Conservation (phyloP, 1,284 basidiomycete species). For the Moesziomyces parantarcticus region DNA sequence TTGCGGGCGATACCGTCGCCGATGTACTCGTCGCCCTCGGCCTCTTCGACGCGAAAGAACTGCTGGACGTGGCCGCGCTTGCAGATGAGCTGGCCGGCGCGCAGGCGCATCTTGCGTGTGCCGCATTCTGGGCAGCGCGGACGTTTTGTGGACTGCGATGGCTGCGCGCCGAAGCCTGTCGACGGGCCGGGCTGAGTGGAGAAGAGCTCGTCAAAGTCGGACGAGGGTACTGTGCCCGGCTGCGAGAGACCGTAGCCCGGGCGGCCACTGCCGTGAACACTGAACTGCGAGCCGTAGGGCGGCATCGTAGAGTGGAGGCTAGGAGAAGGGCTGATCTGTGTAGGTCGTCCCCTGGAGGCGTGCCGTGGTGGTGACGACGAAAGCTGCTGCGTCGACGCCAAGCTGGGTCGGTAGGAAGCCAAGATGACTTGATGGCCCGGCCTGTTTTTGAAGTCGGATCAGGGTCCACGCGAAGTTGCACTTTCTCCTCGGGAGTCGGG, state of each 20-base stretch:
- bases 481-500: too few species aligned
- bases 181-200: conserved; percentile 27
- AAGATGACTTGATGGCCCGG: too few species aligned
- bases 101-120: conserved; percentile 43
- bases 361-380: neutral
- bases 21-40: conserved; percentile 45
- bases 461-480: too few species aligned
- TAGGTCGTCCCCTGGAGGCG: neutral
- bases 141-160: conserved; percentile 20
- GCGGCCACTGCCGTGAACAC: conserved; percentile 1
- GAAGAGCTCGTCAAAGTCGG: conserved; percentile 37
- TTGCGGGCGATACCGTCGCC: conserved; percentile 40
- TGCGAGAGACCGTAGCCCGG: conserved; percentile 24
- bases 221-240: conserved; percentile 26
- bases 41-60: conserved; percentile 43
- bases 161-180: conserved; percentile 7
- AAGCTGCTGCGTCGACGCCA: too few species aligned
- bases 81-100: conserved; percentile 49
- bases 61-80: conserved; percentile 53
- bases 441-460: too few species aligned
- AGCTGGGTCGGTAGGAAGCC: too few species aligned
- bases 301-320: conserved; percentile 6
- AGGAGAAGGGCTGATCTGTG: too few species aligned
- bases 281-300: conserved; percentile 8
- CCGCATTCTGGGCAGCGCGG: conserved; percentile 47